Base-by-base conservation (phyloP, 148 eudicot species). In the Spergularia marina region DNA sequence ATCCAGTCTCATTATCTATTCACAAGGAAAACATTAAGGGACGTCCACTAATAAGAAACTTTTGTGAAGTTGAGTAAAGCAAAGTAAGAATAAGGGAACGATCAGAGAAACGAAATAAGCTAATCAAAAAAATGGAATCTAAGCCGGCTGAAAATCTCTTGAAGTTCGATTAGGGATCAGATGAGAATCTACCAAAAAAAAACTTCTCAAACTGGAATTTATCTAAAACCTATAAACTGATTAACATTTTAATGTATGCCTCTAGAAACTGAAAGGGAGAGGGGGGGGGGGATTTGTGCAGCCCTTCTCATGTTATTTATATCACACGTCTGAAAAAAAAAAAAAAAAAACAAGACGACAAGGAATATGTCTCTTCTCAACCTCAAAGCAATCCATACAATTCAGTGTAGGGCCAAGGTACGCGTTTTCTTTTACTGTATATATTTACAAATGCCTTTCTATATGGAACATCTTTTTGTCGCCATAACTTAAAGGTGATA, bases 1-100 rank as follows among this genome's bases (percentile, higher is more conserved):
- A 64, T 70, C 72, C 36, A 75, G 41, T 59, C 58, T 53, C 66
- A 56, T 5, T 66, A 78, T 56, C 59, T 41, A 71, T 64, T 21
- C 20, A 64, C 72, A 80, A 15, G 23, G 15, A 14, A 53, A 34
- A 60, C 12, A 34, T 5, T 6, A 64, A n/a, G 25, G 21, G 21
- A 44, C 56, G 52, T 62, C 40, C 21, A 79, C 30, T 53, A 68
- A 52, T n/a, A 17, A 53, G 9, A 58, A 56, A 60, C 30, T 36
- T 53, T 68, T 34, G 55, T 40, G 13, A 14, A 67, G 40, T 59
- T 18, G 11, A 54, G 40, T 20, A 15, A 41, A 41, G 6, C 73
- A 36, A 40, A 55, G 67, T 13, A 67, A 25, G 47, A 63, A 63
- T 10, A 9, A 40, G 12, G 2, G n/a, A 68, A 69, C 12, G 11